Evolutionary conservation across 1,284 basidiomycete genomes (phyloP).

Genomic region (Mrakiaceae sp.): DNA sequence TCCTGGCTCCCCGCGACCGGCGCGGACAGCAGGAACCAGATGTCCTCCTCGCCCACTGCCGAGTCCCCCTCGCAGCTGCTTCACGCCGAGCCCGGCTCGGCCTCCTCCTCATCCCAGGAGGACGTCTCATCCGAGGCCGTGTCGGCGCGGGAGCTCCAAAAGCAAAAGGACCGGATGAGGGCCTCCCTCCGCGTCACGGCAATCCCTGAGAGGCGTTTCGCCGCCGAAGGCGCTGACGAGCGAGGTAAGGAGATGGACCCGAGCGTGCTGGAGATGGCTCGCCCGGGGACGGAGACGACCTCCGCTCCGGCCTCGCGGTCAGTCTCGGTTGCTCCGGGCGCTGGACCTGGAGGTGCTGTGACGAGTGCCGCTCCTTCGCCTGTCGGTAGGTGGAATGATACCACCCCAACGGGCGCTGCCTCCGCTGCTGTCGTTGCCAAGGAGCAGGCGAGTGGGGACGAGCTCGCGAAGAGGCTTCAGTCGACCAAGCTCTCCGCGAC

Average conservation of each 20-base stretch:
- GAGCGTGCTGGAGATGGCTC: constrained; percentile 55
- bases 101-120: too few relatives aligned
- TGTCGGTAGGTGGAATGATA: too few relatives aligned
- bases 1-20: constrained; percentile 2
- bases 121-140: too few relatives aligned
- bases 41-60: background rate
- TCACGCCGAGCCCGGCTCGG: constrained; percentile 7
- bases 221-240: constrained; percentile 17
- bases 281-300: constrained; percentile 57
- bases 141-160: too few relatives aligned
- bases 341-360: background rate
- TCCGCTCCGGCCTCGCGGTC: constrained; percentile 36
- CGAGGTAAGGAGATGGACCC: constrained; percentile 39
- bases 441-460: too few relatives aligned
- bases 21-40: background rate
- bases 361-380: background rate
- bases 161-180: constrained; percentile 15
- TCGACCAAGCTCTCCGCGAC: background rate
- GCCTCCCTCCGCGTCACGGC: constrained; percentile 18
- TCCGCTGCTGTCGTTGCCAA: too few relatives aligned
- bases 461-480: too few relatives aligned
- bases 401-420: too few relatives aligned
- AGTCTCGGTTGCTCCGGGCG: constrained; percentile 3
- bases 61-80: too few relatives aligned
- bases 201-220: constrained; percentile 4